Evolutionary conservation across 202 grass and related monocot genomes (phyloP).

Genomic region (Thinopyrum obtusiflorum): DNA sequence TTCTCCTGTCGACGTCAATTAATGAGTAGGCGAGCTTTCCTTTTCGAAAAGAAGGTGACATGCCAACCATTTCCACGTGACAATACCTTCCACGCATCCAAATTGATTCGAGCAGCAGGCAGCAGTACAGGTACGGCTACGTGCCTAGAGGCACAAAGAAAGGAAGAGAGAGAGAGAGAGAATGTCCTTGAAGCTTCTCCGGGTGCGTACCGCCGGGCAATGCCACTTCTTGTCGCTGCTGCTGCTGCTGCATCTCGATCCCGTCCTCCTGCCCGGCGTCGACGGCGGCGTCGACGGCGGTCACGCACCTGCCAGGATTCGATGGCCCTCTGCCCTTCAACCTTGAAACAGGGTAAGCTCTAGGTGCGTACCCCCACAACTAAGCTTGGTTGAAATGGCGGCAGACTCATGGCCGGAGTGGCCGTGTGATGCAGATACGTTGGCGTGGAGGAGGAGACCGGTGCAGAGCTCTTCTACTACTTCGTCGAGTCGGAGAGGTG

Average conservation of each 20-base stretch:
- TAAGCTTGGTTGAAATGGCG: neutral
- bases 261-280: neutral
- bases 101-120: neutral
- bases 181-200: neutral
- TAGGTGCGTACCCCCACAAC: neutral
- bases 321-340: constrained; percentile 61
- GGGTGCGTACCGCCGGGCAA: neutral
- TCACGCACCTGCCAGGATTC: constrained; percentile 56
- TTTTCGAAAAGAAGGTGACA: neutral
- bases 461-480: constrained; percentile 69
- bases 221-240: no score
- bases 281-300: neutral
- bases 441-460: constrained; percentile 45
- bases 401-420: neutral
- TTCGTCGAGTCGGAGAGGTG: constrained; percentile 51
- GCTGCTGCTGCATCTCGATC: neutral
- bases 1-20: neutral
- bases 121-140: no score
- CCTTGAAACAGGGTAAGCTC: constrained; percentile 50
- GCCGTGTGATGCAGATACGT: constrained; percentile 40
- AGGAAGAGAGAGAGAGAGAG: neutral
- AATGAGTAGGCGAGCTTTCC: neutral
- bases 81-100: neutral
- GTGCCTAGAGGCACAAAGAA: neutral
- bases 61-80: neutral